Conservation (phyloP, 345 rosid genomes). For the Populus tremula region DNA sequence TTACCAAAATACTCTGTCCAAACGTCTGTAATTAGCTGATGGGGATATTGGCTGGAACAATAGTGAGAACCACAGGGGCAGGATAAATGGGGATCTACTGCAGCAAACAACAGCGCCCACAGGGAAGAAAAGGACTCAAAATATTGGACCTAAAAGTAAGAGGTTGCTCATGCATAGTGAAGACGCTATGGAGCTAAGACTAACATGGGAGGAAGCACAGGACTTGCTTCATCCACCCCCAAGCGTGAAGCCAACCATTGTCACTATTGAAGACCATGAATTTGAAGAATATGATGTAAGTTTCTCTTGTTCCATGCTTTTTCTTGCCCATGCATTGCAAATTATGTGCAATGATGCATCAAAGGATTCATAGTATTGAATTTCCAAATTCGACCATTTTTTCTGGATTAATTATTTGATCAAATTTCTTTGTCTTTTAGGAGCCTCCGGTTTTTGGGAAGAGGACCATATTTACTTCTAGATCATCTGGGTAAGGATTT, state of each 20-base stretch:
- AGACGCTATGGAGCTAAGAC: constrained; percentile 67
- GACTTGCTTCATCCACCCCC: constrained; percentile 84
- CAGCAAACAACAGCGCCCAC: constrained; percentile 28
- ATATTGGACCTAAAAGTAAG: constrained; percentile 74
- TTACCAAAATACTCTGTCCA: constrained; percentile 36
- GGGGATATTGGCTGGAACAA: constrained; percentile 44
- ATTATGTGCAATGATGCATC: neutral
- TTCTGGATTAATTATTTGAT: constrained; percentile 9
- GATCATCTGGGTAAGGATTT: constrained; percentile 58
- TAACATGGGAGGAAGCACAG: constrained; percentile 94
- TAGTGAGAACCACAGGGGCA: constrained; percentile 41
- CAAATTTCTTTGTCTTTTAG: constrained; percentile 42
- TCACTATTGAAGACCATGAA: constrained; percentile 70
- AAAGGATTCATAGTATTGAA: constrained; percentile 2
- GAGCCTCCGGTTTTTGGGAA: constrained; percentile 94
- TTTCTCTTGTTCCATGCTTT: constrained; percentile 6
- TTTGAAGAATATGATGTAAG: constrained; percentile 90
- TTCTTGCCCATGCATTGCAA: neutral
- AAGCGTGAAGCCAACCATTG: constrained; percentile 47
- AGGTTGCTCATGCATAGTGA: constrained; percentile 64
- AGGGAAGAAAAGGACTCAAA: constrained; percentile 68
- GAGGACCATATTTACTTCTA: constrained; percentile 58
- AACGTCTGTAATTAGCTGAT: constrained; percentile 40
- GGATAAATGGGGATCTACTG: constrained; percentile 35
- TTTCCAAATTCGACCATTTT: neutral